Percentiles rank a stretch among this genome's conserved stretches.
phyloP scores from a whole-genome alignment of 805 yeast species.

The Pichia phayaonensis region DNA sequence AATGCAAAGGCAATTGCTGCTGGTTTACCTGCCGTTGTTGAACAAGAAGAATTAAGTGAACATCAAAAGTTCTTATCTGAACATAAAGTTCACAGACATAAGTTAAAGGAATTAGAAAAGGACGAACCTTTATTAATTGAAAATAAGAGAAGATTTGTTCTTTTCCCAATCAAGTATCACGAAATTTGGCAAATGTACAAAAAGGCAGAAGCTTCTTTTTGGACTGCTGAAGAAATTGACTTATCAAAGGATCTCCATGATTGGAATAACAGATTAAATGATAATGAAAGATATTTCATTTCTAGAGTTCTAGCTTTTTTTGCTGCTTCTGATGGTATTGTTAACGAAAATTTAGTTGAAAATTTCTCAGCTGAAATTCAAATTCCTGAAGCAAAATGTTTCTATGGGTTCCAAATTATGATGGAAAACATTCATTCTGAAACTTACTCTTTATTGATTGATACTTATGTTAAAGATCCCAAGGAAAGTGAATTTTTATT shows the following conservation, averaged over 20 bases:
- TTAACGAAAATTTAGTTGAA: conserved; percentile 94
- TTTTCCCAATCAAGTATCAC: conserved; percentile 94
- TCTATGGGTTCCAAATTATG: conserved; percentile 99
- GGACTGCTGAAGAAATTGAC: conserved; percentile 99
- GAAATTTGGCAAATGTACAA: conserved; percentile 99
- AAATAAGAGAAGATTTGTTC: conserved; percentile 81
- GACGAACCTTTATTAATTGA: conserved; percentile 84
- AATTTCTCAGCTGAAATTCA: conserved; percentile 97
- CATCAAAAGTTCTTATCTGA: conserved; percentile 52
- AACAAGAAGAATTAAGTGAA: conserved; percentile 22
- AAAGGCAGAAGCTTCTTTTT: conserved; percentile 96
- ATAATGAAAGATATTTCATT: conserved; percentile 86
- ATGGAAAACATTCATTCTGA: conserved; percentile 99
- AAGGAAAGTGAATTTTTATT: conserved; percentile 84
- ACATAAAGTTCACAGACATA: conserved; percentile 66
- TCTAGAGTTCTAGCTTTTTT: conserved; percentile 94
- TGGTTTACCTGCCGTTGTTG: conserved; percentile 11
- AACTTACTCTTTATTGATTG: conserved; percentile 91
- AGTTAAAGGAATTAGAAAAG: conserved; percentile 66
- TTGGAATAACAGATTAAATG: conserved; percentile 86
- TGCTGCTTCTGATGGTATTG: conserved; percentile 98
- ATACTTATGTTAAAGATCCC: conserved; percentile 93
- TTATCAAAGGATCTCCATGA: conserved; percentile 84
- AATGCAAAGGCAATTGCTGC: conserved; percentile 27
- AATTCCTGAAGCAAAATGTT: conserved; percentile 95